Conservation (phyloP, 2,329 filamentous ascomycete species). For the Hymenoscyphus repandus region DNA sequence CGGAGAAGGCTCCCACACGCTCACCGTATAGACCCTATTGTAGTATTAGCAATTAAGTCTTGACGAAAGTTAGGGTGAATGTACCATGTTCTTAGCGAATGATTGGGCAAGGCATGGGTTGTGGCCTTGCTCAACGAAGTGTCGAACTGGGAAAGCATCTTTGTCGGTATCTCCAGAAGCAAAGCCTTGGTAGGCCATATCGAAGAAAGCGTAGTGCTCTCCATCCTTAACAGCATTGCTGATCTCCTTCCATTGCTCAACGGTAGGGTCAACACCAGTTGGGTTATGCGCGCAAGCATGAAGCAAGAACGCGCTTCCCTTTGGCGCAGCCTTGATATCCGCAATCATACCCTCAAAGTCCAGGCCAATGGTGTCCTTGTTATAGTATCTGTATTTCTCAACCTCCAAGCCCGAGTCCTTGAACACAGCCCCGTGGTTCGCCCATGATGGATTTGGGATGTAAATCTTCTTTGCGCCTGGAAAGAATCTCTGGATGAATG, state of each 20-base stretch:
- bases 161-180: conserved; percentile 86
- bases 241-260: conserved; percentile 90
- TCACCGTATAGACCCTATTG: conserved; percentile 89
- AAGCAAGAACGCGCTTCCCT: conserved; percentile 83
- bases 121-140: conserved; percentile 92
- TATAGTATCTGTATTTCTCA: conserved; percentile 96
- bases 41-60: conserved; percentile 3
- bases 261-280: conserved; percentile 89
- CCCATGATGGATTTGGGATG: conserved; percentile 94
- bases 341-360: conserved; percentile 92
- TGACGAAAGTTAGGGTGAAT: conserved; percentile 17
- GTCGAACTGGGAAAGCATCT: conserved; percentile 87
- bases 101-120: conserved; percentile 84
- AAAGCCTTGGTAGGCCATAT: conserved; percentile 99
- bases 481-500: conserved; percentile 89
- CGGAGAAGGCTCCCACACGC: conserved; percentile 93
- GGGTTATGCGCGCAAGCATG: conserved; percentile 98
- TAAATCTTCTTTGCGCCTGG: conserved; percentile 92
- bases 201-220: conserved; percentile 93
- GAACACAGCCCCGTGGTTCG: conserved; percentile 97
- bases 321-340: conserved; percentile 84
- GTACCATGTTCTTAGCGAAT: conserved; percentile 98
- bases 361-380: conserved; percentile 96
- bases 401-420: conserved; percentile 86
- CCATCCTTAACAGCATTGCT: conserved; percentile 79